Percentiles rank a stretch among this genome's conserved stretches.
phyloP scores from a whole-genome alignment of 2,329 filamentous ascomycete genomes.

The Ophiocordyceps camponoti-rufipedis region DNA sequence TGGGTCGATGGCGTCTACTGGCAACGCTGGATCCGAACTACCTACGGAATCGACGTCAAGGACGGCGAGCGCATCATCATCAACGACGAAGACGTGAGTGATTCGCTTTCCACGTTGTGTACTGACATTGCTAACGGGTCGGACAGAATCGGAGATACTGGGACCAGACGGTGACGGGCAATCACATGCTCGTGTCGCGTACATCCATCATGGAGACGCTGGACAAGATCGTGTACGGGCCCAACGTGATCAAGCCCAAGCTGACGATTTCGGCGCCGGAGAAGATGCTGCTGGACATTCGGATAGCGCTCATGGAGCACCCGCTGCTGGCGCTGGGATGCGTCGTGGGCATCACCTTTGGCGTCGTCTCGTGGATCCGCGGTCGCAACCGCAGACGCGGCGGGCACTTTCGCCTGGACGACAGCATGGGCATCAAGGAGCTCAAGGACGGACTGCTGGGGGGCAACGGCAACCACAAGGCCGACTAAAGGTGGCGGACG shows the following conservation, averaged over 20 bases:
- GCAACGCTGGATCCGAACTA: conserved; percentile 93
- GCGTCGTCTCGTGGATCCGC: conserved; percentile 32
- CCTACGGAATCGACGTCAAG: conserved; percentile 76
- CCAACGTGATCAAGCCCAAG: conserved; percentile 57
- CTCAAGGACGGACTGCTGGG: conserved; percentile 49
- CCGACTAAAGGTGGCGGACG: conserved; percentile 14
- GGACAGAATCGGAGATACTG: conserved; percentile 76
- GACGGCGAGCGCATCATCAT: conserved; percentile 88
- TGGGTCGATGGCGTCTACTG: conserved; percentile 97
- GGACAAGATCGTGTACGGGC: conserved; percentile 48
- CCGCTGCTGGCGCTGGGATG: conserved; percentile 39
- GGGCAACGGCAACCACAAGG: conserved; percentile 16
- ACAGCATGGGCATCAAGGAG: conserved; percentile 29
- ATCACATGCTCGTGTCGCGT: conserved; percentile 74
- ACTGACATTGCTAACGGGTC: background rate
- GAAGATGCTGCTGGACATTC: conserved; percentile 52
- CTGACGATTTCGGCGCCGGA: conserved; percentile 56
- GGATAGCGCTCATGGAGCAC: conserved; percentile 38
- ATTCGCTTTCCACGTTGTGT: background rate
- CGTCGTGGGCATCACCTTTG: conserved; percentile 36
- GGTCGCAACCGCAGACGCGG: conserved; percentile 35
- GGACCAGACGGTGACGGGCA: conserved; percentile 80
- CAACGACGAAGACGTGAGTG: conserved; percentile 86
- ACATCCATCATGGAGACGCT: conserved; percentile 83
- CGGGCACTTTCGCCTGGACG: conserved; percentile 44